These are phyloP conservation scores for Diplodia mutila DNA, from an alignment of 2,329 filamentous ascomycete species.

Conservation along the genomic window DNA sequence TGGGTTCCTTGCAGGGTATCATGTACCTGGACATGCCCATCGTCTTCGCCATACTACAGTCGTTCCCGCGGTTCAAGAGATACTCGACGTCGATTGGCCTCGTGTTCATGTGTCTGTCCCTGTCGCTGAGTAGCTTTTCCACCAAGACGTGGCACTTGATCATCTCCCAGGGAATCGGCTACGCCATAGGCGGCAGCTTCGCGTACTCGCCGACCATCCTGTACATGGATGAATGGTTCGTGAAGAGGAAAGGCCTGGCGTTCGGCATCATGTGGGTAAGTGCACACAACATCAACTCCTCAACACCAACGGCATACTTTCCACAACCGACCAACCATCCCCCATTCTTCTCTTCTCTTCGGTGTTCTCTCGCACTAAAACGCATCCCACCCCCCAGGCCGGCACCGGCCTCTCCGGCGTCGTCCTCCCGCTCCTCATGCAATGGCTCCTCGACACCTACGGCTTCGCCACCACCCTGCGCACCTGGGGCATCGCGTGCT, in stretches of 20 bases:
- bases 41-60: conserved; percentile 41
- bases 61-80: conserved; percentile 39
- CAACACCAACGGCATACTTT: too few relatives aligned
- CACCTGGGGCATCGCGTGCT: conserved; percentile 42
- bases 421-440: conserved; percentile 48
- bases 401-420: conserved; percentile 49
- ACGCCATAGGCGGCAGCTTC: conserved; percentile 61
- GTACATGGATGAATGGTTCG: conserved; percentile 67
- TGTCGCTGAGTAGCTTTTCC: conserved; percentile 55
- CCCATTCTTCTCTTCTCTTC: too few relatives aligned
- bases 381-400: conserved; percentile 25
- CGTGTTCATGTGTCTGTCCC: conserved; percentile 39
- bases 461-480: conserved; percentile 49
- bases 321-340: too few relatives aligned
- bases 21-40: conserved; percentile 51
- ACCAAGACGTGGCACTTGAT: conserved; percentile 59
- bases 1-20: conserved; percentile 36
- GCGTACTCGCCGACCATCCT: conserved; percentile 61
- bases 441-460: conserved; percentile 43
- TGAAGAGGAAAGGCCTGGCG: conserved; percentile 59
- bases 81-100: conserved; percentile 40
- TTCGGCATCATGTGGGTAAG: conserved; percentile 64
- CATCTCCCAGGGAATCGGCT: conserved; percentile 64
- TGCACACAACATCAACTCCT: neutral
- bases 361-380: neutral